These are phyloP conservation scores for Populus euphratica DNA, from an alignment of 345 rosid genomes.

Conservation along the genomic window DNA sequence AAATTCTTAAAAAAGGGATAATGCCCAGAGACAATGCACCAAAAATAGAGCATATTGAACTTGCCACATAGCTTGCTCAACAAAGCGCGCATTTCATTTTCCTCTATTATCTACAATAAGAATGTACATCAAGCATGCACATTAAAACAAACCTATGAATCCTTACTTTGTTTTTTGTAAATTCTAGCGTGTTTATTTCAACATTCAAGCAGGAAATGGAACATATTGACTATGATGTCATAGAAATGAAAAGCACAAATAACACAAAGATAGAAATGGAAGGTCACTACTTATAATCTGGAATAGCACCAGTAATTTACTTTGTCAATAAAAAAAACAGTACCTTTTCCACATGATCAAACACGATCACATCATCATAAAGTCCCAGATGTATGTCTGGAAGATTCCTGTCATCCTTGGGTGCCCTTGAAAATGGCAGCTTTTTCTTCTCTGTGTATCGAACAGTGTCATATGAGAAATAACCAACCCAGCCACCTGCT, in stretches of 20 bases:
- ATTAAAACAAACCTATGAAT: not conserved
- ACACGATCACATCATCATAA: slow-evolving; percentile 67
- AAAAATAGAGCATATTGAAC: no score
- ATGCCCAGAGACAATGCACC: not conserved
- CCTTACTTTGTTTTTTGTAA: not conserved
- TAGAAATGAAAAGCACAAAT: not conserved
- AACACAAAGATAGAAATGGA: not conserved
- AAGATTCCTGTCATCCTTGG: slow-evolving; percentile 78
- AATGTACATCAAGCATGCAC: no score
- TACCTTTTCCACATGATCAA: slow-evolving; percentile 94
- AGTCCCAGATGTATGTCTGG: slow-evolving; percentile 88
- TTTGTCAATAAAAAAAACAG: not conserved
- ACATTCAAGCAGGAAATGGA: not conserved
- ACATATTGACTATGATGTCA: not conserved
- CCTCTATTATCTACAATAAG: no score
- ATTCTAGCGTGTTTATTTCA: not conserved
- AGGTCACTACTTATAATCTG: not conserved
- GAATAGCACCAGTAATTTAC: not conserved
- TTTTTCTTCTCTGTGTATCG: slow-evolving; percentile 77
- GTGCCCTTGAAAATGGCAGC: slow-evolving; percentile 66
- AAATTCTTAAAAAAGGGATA: not conserved
- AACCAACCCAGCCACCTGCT: slow-evolving; percentile 97
- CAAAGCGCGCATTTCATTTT: no score
- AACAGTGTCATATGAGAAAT: slow-evolving; percentile 83
- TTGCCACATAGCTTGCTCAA: no score